Percentiles rank a stretch among this genome's conserved stretches.
phyloP scores from a whole-genome alignment of 768 basidiomycete genomes.

The Psilocybe cubensis region DNA sequence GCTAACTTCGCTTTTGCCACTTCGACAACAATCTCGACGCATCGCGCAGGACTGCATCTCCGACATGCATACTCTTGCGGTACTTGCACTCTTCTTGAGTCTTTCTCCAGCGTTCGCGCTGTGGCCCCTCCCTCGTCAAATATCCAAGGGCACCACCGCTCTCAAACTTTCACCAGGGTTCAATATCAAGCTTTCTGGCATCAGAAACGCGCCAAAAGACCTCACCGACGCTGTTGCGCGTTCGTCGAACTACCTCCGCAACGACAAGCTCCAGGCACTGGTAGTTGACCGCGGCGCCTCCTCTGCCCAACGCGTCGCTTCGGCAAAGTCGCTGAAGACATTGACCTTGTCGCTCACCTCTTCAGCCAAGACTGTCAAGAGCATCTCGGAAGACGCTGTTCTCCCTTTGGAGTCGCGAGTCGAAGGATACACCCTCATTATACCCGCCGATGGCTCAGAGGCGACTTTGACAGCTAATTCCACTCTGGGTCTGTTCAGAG shows the following conservation, averaged over 20 bases:
- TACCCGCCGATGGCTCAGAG: slow-evolving; percentile 58
- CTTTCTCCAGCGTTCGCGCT: slow-evolving; percentile 29
- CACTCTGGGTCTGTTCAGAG: slow-evolving; percentile 70
- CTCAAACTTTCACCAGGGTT: slow-evolving; percentile 39
- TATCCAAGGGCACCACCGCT: slow-evolving; percentile 42
- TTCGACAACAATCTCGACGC: not conserved
- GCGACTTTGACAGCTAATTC: slow-evolving; percentile 64
- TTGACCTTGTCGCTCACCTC: slow-evolving; percentile 48
- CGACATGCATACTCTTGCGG: slow-evolving; percentile 9
- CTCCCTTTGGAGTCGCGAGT: slow-evolving; percentile 51
- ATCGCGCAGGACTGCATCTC: not conserved
- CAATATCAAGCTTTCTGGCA: slow-evolving; percentile 44
- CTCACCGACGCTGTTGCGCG: slow-evolving; percentile 56
- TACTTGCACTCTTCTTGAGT: slow-evolving; percentile 23
- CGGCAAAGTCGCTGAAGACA: slow-evolving; percentile 44
- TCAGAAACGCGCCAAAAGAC: slow-evolving; percentile 53
- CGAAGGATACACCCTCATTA: slow-evolving; percentile 62
- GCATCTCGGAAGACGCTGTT: slow-evolving; percentile 60
- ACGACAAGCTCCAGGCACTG: slow-evolving; percentile 63
- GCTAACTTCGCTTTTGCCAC: not conserved
- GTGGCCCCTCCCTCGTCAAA: slow-evolving; percentile 46
- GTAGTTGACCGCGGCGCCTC: slow-evolving; percentile 63
- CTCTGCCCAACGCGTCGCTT: slow-evolving; percentile 40
- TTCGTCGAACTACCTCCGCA: slow-evolving; percentile 44
- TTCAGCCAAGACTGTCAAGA: slow-evolving; percentile 33